These are phyloP conservation scores for Tetraselmis striata DNA, from an alignment of 139 green algal genomes.

Conservation along the genomic window DNA sequence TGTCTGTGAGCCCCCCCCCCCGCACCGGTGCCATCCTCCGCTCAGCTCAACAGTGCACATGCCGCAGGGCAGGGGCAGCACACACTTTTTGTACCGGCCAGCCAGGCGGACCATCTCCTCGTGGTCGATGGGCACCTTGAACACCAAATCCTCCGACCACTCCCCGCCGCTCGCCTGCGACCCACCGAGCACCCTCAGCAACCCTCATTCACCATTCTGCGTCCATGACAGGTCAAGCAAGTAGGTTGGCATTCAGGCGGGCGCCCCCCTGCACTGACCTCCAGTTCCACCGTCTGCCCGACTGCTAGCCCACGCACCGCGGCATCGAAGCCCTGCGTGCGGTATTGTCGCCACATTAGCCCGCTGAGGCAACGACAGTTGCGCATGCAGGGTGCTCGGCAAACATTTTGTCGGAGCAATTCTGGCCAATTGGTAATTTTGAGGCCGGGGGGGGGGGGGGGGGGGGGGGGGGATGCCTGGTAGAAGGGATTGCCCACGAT, in stretches of 20 bases:
- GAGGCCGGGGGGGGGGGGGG: no score
- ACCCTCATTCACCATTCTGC: not conserved
- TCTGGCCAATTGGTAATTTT: no score
- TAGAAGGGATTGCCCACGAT: slow-evolving; percentile 79
- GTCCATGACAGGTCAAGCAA: no score
- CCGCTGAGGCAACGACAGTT: not conserved
- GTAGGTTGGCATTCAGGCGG: no score
- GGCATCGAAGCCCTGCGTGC: slow-evolving; percentile 77
- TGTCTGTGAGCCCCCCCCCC: no score
- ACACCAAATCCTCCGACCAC: slow-evolving; percentile 75
- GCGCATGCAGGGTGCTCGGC: no score
- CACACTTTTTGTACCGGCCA: slow-evolving; percentile 77
- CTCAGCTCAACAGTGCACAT: no score
- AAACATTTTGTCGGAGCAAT: no score
- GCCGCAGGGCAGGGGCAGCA: no score
- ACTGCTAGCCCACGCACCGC: slow-evolving; percentile 63
- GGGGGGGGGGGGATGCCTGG: slow-evolving; percentile 27
- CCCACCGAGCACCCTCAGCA: not conserved
- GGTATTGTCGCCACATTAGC: not conserved
- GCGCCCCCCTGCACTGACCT: no score
- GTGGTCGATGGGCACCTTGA: slow-evolving; percentile 68
- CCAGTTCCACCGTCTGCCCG: slow-evolving; percentile 41
- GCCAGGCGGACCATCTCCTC: slow-evolving; percentile 69
- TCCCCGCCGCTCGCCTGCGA: slow-evolving; percentile 58
- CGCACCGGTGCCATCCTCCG: not conserved